These are phyloP conservation scores for Tolypocladium album DNA, from an alignment of 2,329 filamentous ascomycete species.

Conservation along the genomic window DNA sequence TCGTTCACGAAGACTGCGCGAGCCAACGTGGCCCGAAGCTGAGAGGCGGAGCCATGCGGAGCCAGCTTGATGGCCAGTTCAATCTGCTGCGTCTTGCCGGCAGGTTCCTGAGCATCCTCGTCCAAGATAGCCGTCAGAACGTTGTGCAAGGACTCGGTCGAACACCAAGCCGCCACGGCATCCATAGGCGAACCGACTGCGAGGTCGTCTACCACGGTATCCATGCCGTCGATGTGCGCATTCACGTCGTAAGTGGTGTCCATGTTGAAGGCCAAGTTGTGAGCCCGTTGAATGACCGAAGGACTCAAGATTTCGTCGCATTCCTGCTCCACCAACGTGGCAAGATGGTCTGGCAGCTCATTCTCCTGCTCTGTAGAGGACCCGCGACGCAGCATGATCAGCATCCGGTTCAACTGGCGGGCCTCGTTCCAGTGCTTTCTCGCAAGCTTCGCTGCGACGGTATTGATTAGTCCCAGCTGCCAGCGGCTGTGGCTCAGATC, in stretches of 20 bases:
- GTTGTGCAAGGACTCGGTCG: conserved; percentile 60
- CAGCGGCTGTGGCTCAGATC: conserved; percentile 57
- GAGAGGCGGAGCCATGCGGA: conserved; percentile 66
- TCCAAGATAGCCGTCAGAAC: conserved; percentile 55
- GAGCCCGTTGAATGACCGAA: conserved; percentile 70
- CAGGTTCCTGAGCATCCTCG: conserved; percentile 25
- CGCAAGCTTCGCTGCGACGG: conserved; percentile 63
- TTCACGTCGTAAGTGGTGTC: conserved; percentile 58
- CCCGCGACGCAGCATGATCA: conserved; percentile 28
- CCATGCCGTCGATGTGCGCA: conserved; percentile 60
- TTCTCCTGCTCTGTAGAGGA: conserved; percentile 40
- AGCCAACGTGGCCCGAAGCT: conserved; percentile 47
- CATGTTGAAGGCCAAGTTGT: conserved; percentile 82
- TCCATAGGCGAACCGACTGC: conserved; percentile 81
- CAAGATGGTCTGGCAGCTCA: conserved; percentile 63
- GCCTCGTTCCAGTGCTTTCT: conserved; percentile 74
- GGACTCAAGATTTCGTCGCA: conserved; percentile 74
- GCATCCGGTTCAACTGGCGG: conserved; percentile 47
- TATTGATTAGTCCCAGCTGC: conserved; percentile 53
- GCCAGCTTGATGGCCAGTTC: conserved; percentile 61
- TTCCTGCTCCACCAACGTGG: conserved; percentile 63
- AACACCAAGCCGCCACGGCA: conserved; percentile 86
- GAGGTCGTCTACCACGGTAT: conserved; percentile 73
- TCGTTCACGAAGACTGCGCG: conserved; percentile 45
- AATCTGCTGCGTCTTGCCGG: conserved; percentile 33